phyloP scores from a whole-genome alignment of 169 alveolate species.

The Plasmodium coatneyi region DNA sequence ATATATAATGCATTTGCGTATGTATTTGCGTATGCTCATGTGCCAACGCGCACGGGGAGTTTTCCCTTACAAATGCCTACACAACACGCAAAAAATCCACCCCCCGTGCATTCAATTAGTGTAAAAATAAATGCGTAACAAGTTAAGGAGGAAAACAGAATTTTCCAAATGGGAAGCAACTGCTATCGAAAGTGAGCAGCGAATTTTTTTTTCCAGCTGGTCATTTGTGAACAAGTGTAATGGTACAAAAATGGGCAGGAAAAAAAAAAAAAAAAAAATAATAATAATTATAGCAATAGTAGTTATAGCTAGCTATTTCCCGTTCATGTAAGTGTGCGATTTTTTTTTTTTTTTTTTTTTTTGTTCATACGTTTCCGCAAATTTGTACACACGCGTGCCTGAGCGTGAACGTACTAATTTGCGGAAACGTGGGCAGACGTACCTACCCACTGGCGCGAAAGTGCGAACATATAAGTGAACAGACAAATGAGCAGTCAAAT shows the following conservation, averaged over 20 bases:
- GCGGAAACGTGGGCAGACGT: background rate
- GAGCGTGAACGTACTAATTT: background rate
- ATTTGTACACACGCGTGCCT: background rate
- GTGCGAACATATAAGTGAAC: background rate
- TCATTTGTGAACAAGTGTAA: slow-evolving; percentile 18
- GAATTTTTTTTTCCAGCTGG: background rate
- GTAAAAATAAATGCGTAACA: background rate
- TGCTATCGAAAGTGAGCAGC: background rate
- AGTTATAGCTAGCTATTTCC: slow-evolving; percentile 15
- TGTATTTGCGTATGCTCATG: background rate
- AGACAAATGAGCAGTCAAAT: background rate
- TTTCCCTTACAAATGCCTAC: background rate
- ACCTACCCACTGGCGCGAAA: background rate
- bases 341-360: slow-evolving; percentile 10
- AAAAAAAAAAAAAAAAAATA: slow-evolving; percentile 8
- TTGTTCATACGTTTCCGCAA: background rate
- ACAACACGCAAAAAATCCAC: background rate
- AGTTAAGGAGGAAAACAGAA: background rate
- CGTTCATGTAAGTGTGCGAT: background rate
- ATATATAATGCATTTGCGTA: background rate
- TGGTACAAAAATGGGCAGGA: background rate
- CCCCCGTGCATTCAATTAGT: background rate
- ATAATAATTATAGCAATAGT: background rate
- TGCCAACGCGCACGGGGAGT: background rate
- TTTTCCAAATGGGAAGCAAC: background rate